phyloP scores from a whole-genome alignment of 345 rosid species.

The Euphorbia lathyris region DNA sequence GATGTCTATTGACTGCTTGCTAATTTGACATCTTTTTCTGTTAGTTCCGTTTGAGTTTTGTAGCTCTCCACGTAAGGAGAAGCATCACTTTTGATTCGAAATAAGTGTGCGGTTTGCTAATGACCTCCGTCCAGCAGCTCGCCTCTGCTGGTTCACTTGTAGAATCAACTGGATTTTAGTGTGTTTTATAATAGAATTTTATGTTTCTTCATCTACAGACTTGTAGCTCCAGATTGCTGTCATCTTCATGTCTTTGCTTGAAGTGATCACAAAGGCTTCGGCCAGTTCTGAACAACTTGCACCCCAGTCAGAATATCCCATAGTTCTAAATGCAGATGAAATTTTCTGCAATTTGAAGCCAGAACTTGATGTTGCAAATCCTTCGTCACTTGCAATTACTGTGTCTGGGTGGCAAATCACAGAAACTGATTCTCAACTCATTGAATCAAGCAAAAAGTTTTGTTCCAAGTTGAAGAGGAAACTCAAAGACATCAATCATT shows the following conservation, averaged over 20 bases:
- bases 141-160: no score
- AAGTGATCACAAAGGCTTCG: slow-evolving; percentile 52
- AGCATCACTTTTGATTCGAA: no score
- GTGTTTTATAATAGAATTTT: no score
- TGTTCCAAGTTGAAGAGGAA: slow-evolving; percentile 50
- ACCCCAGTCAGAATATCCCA: slow-evolving; percentile 48
- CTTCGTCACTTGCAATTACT: slow-evolving; percentile 47
- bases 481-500: slow-evolving; percentile 53
- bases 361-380: slow-evolving; percentile 41
- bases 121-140: no score
- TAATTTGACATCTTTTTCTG: no score
- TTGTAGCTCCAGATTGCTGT: slow-evolving; percentile 14
- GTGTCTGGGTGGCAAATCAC: slow-evolving; percentile 60
- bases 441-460: slow-evolving; percentile 46
- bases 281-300: slow-evolving; percentile 28
- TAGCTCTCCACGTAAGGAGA: no score
- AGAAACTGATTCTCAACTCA: slow-evolving; percentile 42
- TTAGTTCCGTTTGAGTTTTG: no score
- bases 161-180: no score
- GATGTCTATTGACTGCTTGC: no score
- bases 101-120: no score
- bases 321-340: slow-evolving; percentile 51
- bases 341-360: slow-evolving; percentile 59
- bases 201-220: no score
- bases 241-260: slow-evolving; percentile 58